Base-by-base conservation (phyloP, 2,329 filamentous ascomycete species). In the Phoma herbarum region DNA sequence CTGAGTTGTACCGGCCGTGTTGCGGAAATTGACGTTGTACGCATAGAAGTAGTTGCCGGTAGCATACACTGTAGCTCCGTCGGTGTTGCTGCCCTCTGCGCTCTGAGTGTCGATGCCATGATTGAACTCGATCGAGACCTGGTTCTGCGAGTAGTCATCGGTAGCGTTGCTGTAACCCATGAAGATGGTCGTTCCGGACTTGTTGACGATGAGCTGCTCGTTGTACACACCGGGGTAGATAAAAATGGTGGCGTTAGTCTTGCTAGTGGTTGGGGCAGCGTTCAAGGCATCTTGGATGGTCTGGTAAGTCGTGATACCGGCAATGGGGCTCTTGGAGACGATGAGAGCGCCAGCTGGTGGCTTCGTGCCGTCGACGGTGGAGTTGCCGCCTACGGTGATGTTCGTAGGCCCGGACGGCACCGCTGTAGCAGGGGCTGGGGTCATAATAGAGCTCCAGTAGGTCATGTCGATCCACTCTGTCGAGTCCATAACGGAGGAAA, bases 181-280 rank as follows among this genome's bases (percentile, higher is more conserved):
- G 63, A 80, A 77, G 41, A 79, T 76, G 18, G 77, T 79, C 0
- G 73, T 71, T 6, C 78, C 78, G 16, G 75, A 72, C 58, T 75
- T 75, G 62, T 70, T 77, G 44, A 79, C 64, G 12, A 77, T 66
- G 20, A 79, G 64, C 63, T 79, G 73, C 62, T 79, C 78, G 16
- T 77, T 64, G 58, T 79, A 79, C 2, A 70, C 67, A 29, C 78
- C 78, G 28, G 77, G 77, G 54, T 78, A 78, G 56, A 79, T 79
- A 61, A 79, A 79, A 7, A 79, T 72, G 1, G 77, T 79, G 28
- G 74, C 67, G 28, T 74, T 73, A 3, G 42, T 70, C 64, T 77
- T 78, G 59, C 73, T 77, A 1, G 74, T 74, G 10, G 67, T 71
- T 4, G 77, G 75, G 11, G 70, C 67, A 31, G 71, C 75, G 50